phyloP scores from a whole-genome alignment of 495 filamentous ascomycete species.

The Paragyromitra xinjiangensis region DNA sequence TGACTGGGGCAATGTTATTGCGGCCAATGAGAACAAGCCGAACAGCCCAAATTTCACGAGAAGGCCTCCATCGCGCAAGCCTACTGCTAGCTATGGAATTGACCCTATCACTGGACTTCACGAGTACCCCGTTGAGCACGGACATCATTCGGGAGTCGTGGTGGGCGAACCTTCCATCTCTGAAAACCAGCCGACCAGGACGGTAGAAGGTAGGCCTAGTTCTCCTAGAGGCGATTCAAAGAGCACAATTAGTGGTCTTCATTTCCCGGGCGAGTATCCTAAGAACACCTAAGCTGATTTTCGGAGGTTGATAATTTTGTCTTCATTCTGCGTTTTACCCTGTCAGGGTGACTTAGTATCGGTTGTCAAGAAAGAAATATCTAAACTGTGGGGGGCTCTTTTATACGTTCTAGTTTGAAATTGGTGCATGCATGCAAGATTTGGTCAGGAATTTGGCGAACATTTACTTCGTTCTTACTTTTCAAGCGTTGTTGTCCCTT shows the following conservation, averaged over 20 bases:
- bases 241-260: conserved; percentile 61
- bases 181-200: conserved; percentile 49
- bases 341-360: conserved; percentile 9
- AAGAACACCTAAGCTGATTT: conserved; percentile 57
- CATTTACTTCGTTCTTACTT: conserved; percentile 31
- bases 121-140: conserved; percentile 47
- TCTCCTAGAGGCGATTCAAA: conserved; percentile 43
- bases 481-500: conserved; percentile 6
- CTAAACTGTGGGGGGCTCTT: conserved; percentile 29
- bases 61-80: conserved; percentile 63
- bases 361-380: conserved; percentile 7
- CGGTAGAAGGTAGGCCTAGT: conserved; percentile 42
- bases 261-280: conserved; percentile 69
- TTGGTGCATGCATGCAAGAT: conserved; percentile 20
- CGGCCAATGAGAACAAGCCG: conserved; percentile 47
- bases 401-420: conserved; percentile 15
- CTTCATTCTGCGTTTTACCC: conserved; percentile 16
- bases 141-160: conserved; percentile 47
- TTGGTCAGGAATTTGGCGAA: conserved; percentile 31
- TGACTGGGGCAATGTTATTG: conserved; percentile 49
- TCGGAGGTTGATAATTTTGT: conserved; percentile 45
- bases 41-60: conserved; percentile 48
- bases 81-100: conserved; percentile 58
- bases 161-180: conserved; percentile 44
- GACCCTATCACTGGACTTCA: conserved; percentile 57